A percentile compares a stretch with the other conserved stretches of the same genome.
phyloP scores from a whole-genome alignment of 2,329 filamentous ascomycete genomes.

The Trichoderma pleuroti region DNA sequence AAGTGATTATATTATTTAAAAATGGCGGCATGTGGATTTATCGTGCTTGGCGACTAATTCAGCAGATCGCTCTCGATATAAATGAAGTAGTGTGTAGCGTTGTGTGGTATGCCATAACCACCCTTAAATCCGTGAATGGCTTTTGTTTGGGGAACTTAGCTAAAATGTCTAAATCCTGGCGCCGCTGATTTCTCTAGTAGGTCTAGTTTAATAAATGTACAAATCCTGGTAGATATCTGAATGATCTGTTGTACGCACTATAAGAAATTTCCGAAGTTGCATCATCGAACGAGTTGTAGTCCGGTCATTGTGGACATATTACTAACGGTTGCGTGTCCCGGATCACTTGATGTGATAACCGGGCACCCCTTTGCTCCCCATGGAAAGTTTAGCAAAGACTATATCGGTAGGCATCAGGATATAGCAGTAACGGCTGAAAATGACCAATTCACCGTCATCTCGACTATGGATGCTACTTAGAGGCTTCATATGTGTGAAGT shows the following conservation, averaged over 20 bases:
- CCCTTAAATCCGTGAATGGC: background rate
- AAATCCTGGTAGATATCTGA: background rate
- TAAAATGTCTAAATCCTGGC: background rate
- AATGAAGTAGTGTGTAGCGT: background rate
- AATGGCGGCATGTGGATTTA: background rate
- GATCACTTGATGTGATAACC: background rate
- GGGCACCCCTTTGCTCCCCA: background rate
- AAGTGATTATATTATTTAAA: background rate
- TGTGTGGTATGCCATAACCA: background rate
- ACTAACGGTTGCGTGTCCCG: background rate
- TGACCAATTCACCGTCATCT: too few relatives aligned
- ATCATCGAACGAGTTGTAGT: background rate
- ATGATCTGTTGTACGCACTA: background rate
- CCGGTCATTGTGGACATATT: background rate
- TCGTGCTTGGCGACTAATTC: background rate
- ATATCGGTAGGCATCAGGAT: background rate
- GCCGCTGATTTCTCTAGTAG: background rate
- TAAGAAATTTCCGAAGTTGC: background rate
- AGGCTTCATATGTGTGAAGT: too few relatives aligned
- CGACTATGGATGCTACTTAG: too few relatives aligned
- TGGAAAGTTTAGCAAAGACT: background rate
- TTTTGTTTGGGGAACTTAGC: background rate
- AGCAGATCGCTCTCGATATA: background rate
- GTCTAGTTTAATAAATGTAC: background rate
- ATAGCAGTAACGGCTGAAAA: background rate